Percentiles rank a stretch among this genome's conserved stretches.
Conservation (phyloP, 202 grass and related monocot species). For the Elaeis oleifera region DNA sequence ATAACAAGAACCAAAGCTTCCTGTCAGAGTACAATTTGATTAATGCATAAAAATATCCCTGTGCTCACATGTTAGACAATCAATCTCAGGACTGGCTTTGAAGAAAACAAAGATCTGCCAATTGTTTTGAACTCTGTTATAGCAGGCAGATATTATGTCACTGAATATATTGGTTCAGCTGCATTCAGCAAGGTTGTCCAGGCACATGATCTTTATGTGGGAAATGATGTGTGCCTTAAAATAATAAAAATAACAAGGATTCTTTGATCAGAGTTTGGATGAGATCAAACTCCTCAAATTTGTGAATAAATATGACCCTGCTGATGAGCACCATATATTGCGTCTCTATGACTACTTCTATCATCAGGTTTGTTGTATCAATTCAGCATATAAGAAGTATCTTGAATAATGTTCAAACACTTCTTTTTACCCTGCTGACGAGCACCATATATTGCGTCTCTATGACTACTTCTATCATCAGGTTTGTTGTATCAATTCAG, state of each 20-base stretch:
- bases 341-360: slow-evolving; percentile 98
- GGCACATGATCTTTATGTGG: slow-evolving; percentile 80
- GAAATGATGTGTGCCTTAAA: slow-evolving; percentile 86
- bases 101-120: slow-evolving; percentile 93
- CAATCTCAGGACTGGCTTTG: slow-evolving; percentile 86
- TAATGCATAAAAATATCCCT: slow-evolving; percentile 19
- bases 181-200: slow-evolving; percentile 98
- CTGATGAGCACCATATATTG: slow-evolving; percentile 70
- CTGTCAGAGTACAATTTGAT: not conserved
- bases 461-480: slow-evolving; percentile 98
- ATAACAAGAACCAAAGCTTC: not conserved
- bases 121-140: slow-evolving; percentile 80
- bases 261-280: slow-evolving; percentile 95
- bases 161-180: slow-evolving; percentile 87
- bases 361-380: slow-evolving; percentile 60
- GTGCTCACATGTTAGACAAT: slow-evolving; percentile 43
- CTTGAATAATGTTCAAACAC: too few species aligned
- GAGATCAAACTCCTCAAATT: slow-evolving; percentile 98
- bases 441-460: slow-evolving; percentile 74
- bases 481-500: slow-evolving; percentile 33
- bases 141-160: slow-evolving; percentile 91
- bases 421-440: slow-evolving; percentile 48
- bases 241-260: slow-evolving; percentile 99
- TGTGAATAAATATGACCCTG: slow-evolving; percentile 86
- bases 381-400: too few species aligned